A percentile compares a stretch with the other conserved stretches of the same genome.
These are phyloP conservation scores for Vickermania spadyakhi DNA, from an alignment of 208 protist species.

Conservation along the genomic window DNA sequence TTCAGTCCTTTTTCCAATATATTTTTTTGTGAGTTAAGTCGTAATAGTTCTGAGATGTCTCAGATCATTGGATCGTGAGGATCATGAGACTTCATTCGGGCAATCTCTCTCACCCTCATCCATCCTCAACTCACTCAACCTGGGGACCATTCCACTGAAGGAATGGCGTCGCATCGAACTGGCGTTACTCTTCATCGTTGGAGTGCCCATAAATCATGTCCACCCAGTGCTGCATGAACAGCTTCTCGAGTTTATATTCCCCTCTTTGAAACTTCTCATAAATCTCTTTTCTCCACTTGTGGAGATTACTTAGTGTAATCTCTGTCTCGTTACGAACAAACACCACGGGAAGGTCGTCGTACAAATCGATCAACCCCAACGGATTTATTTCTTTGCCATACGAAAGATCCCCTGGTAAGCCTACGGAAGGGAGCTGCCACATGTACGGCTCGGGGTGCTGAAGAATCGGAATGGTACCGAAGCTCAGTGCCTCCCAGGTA, in stretches of 20 bases:
- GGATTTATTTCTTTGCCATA: not conserved
- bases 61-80: too few relatives aligned
- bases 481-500: not conserved
- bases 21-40: too few relatives aligned
- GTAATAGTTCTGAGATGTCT: too few relatives aligned
- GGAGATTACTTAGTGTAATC: not conserved
- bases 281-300: not conserved
- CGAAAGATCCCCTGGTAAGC: not conserved
- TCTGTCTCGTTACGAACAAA: not conserved
- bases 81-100: too few relatives aligned
- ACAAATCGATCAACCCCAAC: not conserved
- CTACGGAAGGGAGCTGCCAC: not conserved
- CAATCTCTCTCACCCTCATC: too few relatives aligned
- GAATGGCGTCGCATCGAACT: too few relatives aligned
- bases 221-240: not conserved
- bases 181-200: too few relatives aligned
- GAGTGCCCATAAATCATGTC: not conserved
- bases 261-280: not conserved
- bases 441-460: not conserved
- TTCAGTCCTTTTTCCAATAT: too few relatives aligned
- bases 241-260: not conserved
- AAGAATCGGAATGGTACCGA: not conserved
- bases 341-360: not conserved
- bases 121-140: too few relatives aligned
- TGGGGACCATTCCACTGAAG: too few relatives aligned